A percentile compares a stretch with the other conserved stretches of the same genome.
phyloP scores from a whole-genome alignment of 1,284 basidiomycete genomes.

The Ceratobasidium theobromae region DNA sequence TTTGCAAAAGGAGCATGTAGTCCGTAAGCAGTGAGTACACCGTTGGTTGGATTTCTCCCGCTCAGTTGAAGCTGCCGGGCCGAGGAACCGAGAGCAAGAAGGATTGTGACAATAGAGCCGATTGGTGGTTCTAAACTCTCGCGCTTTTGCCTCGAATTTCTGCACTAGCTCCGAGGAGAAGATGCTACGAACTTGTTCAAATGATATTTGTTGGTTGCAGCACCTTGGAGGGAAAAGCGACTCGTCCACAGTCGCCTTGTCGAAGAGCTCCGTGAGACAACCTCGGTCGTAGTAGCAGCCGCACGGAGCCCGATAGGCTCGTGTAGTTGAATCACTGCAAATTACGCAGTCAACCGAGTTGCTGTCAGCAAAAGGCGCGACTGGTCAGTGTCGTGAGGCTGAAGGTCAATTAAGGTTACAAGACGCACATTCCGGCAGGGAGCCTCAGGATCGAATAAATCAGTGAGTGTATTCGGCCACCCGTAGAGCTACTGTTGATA shows the following conservation, averaged over 20 bases:
- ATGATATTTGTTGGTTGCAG: conserved; percentile 45
- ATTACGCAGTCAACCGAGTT: conserved; percentile 1
- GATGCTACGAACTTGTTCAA: conserved; percentile 41
- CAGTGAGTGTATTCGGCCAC: too few relatives aligned
- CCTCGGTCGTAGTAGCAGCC: conserved; percentile 47
- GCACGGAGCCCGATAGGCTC: conserved; percentile 43
- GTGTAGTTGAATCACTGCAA: neutral
- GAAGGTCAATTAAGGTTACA: neutral
- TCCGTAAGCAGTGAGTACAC: conserved; percentile 41
- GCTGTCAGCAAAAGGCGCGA: too few relatives aligned
- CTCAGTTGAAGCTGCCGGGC: conserved; percentile 37
- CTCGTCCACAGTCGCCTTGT: conserved; percentile 47
- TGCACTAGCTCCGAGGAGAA: conserved; percentile 40
- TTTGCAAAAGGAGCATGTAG: conserved; percentile 52
- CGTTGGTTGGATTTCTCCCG: neutral
- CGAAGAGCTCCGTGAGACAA: conserved; percentile 48
- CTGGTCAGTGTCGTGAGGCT: neutral
- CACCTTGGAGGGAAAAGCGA: conserved; percentile 52
- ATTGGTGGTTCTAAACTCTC: conserved; percentile 46
- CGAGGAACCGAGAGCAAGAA: conserved; percentile 57
- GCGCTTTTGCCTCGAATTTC: conserved; percentile 42
- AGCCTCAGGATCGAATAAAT: conserved; percentile 3
- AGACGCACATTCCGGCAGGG: neutral
- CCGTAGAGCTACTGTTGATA: too few relatives aligned
- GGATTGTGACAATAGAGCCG: conserved; percentile 51